Evolutionary conservation across 2,329 filamentous ascomycete genomes (phyloP), one percentile per base, ranked within the genome.

Genomic region (Penicillium vulpinum): DNA sequence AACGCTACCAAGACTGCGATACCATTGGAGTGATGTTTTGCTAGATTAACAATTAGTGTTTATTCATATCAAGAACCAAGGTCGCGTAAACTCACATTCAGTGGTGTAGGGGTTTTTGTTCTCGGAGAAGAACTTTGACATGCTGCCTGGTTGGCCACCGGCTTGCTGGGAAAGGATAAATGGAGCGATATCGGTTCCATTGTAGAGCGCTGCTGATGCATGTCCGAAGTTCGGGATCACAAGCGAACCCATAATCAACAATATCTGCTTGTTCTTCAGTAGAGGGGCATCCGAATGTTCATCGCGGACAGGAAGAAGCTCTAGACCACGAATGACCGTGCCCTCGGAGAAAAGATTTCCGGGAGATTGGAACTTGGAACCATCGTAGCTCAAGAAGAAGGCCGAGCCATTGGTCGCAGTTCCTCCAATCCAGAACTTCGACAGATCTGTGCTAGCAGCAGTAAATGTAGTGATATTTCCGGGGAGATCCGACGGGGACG

Each of bases 171-270:
- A 90, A 40, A 99, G 83, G 39, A 91, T 83, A 72, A 93, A 96
- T 0, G 94, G 93, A 50, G 81, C 81, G 70, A 93, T 86, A 3
- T 80, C 78, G 11, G 87, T 91, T 66, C 94, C 94, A 69, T 97
- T 91, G 78, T 90, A 99, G 28, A 97, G 79, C 8, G 88, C 93
- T 9, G 91, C 92, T 15, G 93, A 96, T 6, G 89, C 91, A 56
- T 87, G 88, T 57, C 93, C 92, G 70, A 92, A 92, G 47, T 79
- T 78, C 0, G 88, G 85, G 18, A 97, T 81, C 62, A 86, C 83
- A 63, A 99, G 85, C 51, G 88, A 85, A 38, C 94, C 94, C n/a
- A 91, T 91, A 48, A 97, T 79, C 75, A 99, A 83, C 35, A 99
- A 83, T 4, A 86, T 83, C 71, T 94, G 86, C 60, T 86, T 80